Evolutionary conservation across 352 stramenopile species (phyloP).

Genomic region (Phytophthora meadii): DNA sequence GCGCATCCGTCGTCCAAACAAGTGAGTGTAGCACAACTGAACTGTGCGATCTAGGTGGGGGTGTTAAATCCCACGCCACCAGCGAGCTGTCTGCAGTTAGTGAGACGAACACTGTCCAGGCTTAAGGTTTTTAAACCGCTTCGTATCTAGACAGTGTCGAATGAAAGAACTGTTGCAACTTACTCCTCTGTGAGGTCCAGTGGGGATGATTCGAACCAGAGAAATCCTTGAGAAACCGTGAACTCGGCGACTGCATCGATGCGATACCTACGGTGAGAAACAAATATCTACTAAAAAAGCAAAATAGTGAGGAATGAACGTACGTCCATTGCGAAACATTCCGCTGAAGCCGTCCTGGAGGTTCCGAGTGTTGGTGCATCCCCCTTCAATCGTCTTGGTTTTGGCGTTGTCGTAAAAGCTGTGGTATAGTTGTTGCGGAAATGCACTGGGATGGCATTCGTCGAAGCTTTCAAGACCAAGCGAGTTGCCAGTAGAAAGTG

Average conservation of each 20-base stretch:
- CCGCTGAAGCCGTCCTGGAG: conserved; percentile 65
- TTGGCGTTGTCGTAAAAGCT: conserved; percentile 62
- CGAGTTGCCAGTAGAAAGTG: conserved; percentile 9
- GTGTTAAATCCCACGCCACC: conserved; percentile 54
- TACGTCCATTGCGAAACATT: conserved; percentile 68
- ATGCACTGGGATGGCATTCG: conserved; percentile 47
- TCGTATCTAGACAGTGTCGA: background rate
- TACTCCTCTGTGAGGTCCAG: conserved; percentile 41
- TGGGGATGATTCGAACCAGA: conserved; percentile 75
- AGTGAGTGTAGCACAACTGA: conserved; percentile 41
- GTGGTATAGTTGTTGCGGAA: conserved; percentile 62
- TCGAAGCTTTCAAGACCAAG: conserved; percentile 1
- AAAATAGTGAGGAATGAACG: background rate
- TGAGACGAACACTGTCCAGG: conserved; percentile 50
- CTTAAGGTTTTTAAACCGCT: too few species aligned
- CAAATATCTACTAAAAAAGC: conserved; percentile 6
- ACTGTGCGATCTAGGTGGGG: conserved; percentile 52
- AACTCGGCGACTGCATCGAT: conserved; percentile 57
- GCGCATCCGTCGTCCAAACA: conserved; percentile 44
- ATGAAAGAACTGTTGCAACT: background rate
- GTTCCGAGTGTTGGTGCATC: conserved; percentile 35
- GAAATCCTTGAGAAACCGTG: conserved; percentile 39
- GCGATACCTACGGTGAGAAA: conserved; percentile 9
- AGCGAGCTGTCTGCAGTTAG: conserved; percentile 45
- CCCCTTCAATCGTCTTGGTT: conserved; percentile 40